Evolutionary conservation across 257 asterid species (phyloP).

Genomic region (Marsdenia floribunda): DNA sequence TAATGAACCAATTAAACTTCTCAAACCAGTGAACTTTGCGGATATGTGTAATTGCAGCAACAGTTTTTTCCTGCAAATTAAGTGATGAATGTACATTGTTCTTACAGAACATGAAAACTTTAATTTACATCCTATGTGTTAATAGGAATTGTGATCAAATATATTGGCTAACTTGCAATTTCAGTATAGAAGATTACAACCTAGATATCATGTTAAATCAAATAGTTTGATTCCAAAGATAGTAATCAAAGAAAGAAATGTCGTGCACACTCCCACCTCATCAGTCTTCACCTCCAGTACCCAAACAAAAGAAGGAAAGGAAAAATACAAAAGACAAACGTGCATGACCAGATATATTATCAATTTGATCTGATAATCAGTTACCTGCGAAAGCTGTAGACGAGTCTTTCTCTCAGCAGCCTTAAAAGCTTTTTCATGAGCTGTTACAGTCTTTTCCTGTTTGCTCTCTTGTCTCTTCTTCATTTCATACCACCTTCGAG

Average conservation of each 20-base stretch:
- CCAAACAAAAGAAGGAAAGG: background rate
- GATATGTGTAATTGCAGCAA: slow-evolving; percentile 91
- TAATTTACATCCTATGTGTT: background rate
- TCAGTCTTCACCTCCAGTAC: too few relatives aligned
- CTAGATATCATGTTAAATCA: background rate
- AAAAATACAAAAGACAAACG: too few relatives aligned
- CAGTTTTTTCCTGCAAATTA: slow-evolving; percentile 74
- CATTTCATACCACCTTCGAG: slow-evolving; percentile 91
- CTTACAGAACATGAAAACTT: background rate
- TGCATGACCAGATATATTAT: background rate
- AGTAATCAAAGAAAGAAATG: background rate
- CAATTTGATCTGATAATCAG: background rate
- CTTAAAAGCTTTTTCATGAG: slow-evolving; percentile 94
- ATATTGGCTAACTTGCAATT: background rate
- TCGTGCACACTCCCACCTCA: background rate
- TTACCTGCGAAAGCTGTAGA: slow-evolving; percentile 87
- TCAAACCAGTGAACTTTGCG: slow-evolving; percentile 99
- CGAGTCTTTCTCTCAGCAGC: slow-evolving; percentile 97
- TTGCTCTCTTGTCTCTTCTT: slow-evolving; percentile 94
- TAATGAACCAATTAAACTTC: slow-evolving; percentile 97
- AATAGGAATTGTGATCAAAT: background rate
- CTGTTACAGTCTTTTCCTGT: slow-evolving; percentile 88
- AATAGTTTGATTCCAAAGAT: background rate
- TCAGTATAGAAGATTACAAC: background rate
- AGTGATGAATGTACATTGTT: slow-evolving; percentile 7